These are phyloP conservation scores for Exserohilum turcica DNA, from an alignment of 2,329 filamentous ascomycete genomes.

Conservation along the genomic window DNA sequence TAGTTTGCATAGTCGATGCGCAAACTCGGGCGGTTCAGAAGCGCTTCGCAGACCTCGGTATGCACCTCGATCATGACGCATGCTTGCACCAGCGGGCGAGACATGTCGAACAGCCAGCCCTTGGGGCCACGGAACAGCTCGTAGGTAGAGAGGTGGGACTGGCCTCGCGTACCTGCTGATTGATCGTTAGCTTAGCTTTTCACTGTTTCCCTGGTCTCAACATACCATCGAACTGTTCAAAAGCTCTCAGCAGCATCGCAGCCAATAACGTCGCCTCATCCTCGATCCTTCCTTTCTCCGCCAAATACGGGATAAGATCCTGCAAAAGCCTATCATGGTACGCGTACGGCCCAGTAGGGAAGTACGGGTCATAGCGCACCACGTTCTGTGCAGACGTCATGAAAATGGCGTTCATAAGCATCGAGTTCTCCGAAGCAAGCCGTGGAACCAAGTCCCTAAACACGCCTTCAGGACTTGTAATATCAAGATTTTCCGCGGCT, in stretches of 20 bases:
- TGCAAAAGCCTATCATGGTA: slow-evolving; percentile 26
- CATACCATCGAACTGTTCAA: slow-evolving; percentile 27
- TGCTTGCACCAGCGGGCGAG: slow-evolving; percentile 21
- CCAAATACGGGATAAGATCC: slow-evolving; percentile 23
- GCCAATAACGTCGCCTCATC: slow-evolving; percentile 26
- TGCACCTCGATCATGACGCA: slow-evolving; percentile 27
- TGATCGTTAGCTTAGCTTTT: slow-evolving; percentile 5
- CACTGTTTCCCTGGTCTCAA: neutral
- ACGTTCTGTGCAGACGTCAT: slow-evolving; percentile 49
- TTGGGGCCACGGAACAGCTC: slow-evolving; percentile 21
- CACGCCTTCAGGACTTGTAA: slow-evolving; percentile 17
- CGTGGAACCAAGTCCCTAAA: slow-evolving; percentile 18
- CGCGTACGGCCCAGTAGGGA: slow-evolving; percentile 18
- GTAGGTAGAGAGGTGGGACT: slow-evolving; percentile 20
- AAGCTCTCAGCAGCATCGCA: slow-evolving; percentile 24
- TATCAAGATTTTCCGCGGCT: slow-evolving; percentile 18
- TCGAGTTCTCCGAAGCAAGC: slow-evolving; percentile 42
- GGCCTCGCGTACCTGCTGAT: slow-evolving; percentile 25
- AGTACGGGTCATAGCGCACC: slow-evolving; percentile 26
- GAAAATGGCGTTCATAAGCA: slow-evolving; percentile 49
- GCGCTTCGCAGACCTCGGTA: slow-evolving; percentile 19
- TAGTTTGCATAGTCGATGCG: slow-evolving; percentile 19
- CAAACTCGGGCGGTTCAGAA: slow-evolving; percentile 18
- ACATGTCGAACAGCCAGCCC: slow-evolving; percentile 20
- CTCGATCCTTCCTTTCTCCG: slow-evolving; percentile 18